Evolutionary conservation across 768 basidiomycete species (phyloP).

Genomic region (Glaciozyma martinii): DNA sequence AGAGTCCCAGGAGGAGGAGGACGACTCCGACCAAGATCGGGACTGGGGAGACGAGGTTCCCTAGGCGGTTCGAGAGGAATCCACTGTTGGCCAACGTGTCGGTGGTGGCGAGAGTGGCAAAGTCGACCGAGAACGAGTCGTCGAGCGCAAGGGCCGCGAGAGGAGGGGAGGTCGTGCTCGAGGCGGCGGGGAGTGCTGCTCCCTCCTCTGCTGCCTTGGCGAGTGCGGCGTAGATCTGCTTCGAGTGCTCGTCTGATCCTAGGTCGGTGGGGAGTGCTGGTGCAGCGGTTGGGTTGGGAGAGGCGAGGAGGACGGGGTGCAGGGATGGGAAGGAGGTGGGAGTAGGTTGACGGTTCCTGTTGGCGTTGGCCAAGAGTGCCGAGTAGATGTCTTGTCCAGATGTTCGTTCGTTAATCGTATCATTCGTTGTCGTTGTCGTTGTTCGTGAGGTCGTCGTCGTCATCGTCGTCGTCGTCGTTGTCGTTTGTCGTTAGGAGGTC

Average conservation of each 20-base stretch:
- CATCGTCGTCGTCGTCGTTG: not conserved
- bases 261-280: not conserved
- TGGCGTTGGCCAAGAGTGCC: not conserved
- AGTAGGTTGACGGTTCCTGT: not conserved
- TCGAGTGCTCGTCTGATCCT: not conserved
- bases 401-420: not conserved
- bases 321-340: not conserved
- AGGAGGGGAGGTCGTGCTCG: not conserved
- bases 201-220: not conserved
- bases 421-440: not conserved
- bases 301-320: not conserved
- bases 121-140: not conserved
- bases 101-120: not conserved
- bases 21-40: slow-evolving; percentile 11
- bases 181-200: not conserved
- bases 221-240: slow-evolving; percentile 14
- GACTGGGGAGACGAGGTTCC: slow-evolving; percentile 1
- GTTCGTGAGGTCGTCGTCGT: not conserved
- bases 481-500: not conserved
- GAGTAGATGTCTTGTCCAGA: not conserved
- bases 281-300: not conserved
- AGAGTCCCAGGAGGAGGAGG: slow-evolving; percentile 10
- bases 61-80: slow-evolving; percentile 18
- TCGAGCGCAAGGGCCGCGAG: not conserved
- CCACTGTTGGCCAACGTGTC: not conserved